Evolutionary conservation across 805 yeast species (phyloP).

Genomic region (Lipomyces japonicus): DNA sequence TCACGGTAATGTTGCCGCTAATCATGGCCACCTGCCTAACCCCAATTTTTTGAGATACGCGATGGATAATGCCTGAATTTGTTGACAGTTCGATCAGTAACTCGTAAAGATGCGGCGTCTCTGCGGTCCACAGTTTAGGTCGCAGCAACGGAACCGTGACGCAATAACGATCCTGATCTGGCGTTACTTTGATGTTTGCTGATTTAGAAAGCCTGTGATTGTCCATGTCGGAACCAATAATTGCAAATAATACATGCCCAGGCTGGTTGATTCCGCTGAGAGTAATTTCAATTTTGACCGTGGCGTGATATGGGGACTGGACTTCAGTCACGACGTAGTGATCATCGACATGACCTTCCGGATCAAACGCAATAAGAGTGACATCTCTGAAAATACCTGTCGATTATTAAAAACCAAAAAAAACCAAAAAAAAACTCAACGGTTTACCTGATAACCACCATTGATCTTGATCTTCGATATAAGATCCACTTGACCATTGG

Average conservation of each 20-base stretch:
- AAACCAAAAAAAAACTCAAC: background rate
- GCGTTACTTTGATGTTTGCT: background rate
- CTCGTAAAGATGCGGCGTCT: slow-evolving; percentile 35
- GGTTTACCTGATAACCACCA: slow-evolving; percentile 40
- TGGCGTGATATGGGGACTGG: no score
- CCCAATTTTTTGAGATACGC: slow-evolving; percentile 33
- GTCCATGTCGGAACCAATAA: no score
- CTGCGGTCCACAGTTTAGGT: slow-evolving; percentile 38
- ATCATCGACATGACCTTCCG: slow-evolving; percentile 34
- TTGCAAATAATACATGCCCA: no score
- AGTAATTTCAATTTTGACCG: no score
- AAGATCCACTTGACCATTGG: slow-evolving; percentile 38
- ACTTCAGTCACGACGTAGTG: slow-evolving; percentile 31
- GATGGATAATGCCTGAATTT: slow-evolving; percentile 9
- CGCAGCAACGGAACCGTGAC: slow-evolving; percentile 16
- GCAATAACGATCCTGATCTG: background rate
- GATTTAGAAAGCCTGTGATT: no score
- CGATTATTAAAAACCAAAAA: background rate
- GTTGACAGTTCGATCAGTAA: slow-evolving; percentile 23
- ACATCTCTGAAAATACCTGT: slow-evolving; percentile 38
- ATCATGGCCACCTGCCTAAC: slow-evolving; percentile 35
- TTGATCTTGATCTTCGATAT: slow-evolving; percentile 41
- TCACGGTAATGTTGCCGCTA: slow-evolving; percentile 34
- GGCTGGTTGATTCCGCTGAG: no score
- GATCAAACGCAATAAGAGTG: slow-evolving; percentile 31